phyloP scores from a whole-genome alignment of 78 protist genomes.

The Dictyostelium intermedium region DNA sequence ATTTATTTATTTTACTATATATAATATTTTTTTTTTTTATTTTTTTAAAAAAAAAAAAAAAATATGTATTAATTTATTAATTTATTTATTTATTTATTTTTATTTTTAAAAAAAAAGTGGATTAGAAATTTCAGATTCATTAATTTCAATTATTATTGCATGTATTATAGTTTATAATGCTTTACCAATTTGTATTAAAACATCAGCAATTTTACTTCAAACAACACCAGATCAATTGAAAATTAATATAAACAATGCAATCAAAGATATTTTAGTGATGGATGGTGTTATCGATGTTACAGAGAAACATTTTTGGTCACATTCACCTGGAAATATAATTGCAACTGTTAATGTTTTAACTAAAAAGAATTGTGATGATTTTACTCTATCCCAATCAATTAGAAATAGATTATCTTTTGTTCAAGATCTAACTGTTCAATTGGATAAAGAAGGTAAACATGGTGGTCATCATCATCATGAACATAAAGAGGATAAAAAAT shows the following conservation, averaged over 20 bases:
- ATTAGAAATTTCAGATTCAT: constrained; percentile 64
- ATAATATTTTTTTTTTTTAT: not conserved
- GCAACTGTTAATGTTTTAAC: constrained; percentile 33
- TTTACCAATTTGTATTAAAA: constrained; percentile 60
- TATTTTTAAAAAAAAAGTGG: constrained; percentile 12
- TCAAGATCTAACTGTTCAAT: constrained; percentile 63
- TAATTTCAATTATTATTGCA: constrained; percentile 68
- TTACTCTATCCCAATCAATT: not conserved
- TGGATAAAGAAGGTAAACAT: constrained; percentile 43
- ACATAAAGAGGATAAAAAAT: constrained; percentile 1
- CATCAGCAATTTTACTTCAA: constrained; percentile 51
- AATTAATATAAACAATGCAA: constrained; percentile 14
- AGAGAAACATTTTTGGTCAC: constrained; percentile 80
- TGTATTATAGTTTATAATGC: constrained; percentile 69
- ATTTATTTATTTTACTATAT: too few species aligned
- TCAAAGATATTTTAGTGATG: constrained; percentile 14
- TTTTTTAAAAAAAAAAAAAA: too few species aligned
- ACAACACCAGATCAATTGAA: constrained; percentile 49
- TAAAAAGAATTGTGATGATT: constrained; percentile 21
- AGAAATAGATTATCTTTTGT: constrained; percentile 36
- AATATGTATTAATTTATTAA: not conserved
- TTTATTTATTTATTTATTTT: not conserved
- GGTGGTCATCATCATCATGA: not conserved
- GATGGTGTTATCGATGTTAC: constrained; percentile 40
- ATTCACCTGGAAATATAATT: constrained; percentile 42